Base-by-base conservation (phyloP, 768 basidiomycete genomes). In the Erythrobasidium yunnanense region DNA sequence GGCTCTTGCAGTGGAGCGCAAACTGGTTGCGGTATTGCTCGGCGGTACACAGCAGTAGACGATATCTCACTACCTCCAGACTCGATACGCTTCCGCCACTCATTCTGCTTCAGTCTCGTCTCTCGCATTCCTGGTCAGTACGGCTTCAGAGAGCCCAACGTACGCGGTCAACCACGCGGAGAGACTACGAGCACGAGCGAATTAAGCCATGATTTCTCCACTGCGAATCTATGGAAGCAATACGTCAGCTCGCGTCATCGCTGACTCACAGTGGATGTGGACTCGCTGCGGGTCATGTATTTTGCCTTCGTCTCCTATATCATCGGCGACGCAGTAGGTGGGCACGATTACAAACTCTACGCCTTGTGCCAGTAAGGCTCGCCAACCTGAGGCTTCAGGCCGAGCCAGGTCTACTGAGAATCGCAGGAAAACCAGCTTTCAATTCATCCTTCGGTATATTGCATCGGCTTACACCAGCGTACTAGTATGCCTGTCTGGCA, bases 61-160 rank as follows among this genome's bases (percentile, higher is more conserved):
- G 54, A 67, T 13, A 7, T 58, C 47, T 53, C 3, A 18, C n/a
- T 22, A 20, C 15, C 34, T 53, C 42, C 34, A 32, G 34, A 57
- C 55, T 73, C 22, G 45, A 69, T 46, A 62, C 68, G 1, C 62
- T 71, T 15, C 73, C 71, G 3, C 66, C 71, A 4, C 55, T 73
- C 25, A 52, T 73, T 52, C 70, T 72, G 20, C 58, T 73, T 1
- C 73, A 73, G 58, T 53, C 13, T 73, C 62, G 68, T 67, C 17
- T 67, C 73, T 2, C 71, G 73, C 20, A 3, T 73, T 20, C 69
- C 73, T 1, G 18, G 66, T 25, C 30, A 53, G 30, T 58, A 68
- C 46, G 38, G 25, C 32, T 70, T 73, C 67, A 57, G 65, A 25
- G 55, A 71, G 30, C 72, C 72, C 17, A 68, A 73, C 66, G 53